These are phyloP conservation scores for Cyberlindnera mycetangii DNA, from an alignment of 805 yeast genomes.

Conservation along the genomic window DNA sequence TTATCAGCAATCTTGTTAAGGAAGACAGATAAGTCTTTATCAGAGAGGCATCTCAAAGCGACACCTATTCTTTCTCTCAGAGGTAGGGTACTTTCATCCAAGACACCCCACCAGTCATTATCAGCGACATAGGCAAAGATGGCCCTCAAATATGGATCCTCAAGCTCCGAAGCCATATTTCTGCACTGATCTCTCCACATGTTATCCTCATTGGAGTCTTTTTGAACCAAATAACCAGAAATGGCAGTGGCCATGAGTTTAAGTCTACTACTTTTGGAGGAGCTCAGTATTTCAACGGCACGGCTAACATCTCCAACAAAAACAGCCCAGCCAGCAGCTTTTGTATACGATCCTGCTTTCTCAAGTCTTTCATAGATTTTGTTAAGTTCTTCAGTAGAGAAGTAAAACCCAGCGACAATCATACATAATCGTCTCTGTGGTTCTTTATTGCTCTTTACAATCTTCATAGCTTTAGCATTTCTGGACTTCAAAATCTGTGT, in stretches of 20 bases:
- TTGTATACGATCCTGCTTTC: constrained; percentile 59
- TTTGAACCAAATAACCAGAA: constrained; percentile 80
- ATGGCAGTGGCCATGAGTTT: constrained; percentile 88
- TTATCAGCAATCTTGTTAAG: constrained; percentile 65
- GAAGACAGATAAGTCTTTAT: constrained; percentile 70
- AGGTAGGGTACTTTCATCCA: constrained; percentile 87
- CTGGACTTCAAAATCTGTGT: constrained; percentile 35
- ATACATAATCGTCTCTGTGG: constrained; percentile 75
- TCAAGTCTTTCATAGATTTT: constrained; percentile 58
- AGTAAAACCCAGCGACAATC: constrained; percentile 88
- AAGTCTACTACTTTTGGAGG: constrained; percentile 67
- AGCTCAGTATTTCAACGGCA: constrained; percentile 75
- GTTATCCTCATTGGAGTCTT: constrained; percentile 38
- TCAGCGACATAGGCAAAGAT: constrained; percentile 93
- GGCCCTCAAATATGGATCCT: constrained; percentile 85
- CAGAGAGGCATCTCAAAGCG: constrained; percentile 81
- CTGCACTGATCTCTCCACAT: constrained; percentile 95
- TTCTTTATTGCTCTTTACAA: constrained; percentile 46
- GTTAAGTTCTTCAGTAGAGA: constrained; percentile 72
- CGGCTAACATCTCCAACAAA: constrained; percentile 84
- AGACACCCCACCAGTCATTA: constrained; percentile 93
- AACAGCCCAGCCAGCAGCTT: constrained; percentile 98
- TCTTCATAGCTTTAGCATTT: constrained; percentile 23
- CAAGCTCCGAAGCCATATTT: constrained; percentile 79
- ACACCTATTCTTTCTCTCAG: constrained; percentile 86